Evolutionary conservation across 2,329 filamentous ascomycete species (phyloP).

Genomic region (Bipolaris gigantea): DNA sequence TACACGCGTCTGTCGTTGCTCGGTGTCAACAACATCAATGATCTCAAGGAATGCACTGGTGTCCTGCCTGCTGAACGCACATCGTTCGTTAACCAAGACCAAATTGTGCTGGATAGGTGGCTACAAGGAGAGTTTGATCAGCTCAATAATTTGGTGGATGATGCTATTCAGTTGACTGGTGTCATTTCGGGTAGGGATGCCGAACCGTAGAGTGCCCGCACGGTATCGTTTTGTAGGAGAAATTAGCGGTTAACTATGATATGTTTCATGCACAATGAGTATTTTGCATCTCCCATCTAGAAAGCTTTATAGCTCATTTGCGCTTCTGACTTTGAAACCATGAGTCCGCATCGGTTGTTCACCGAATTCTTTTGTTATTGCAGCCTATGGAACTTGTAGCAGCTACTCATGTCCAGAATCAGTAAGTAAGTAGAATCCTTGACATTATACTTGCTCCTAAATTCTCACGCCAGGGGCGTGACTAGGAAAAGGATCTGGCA

Average conservation of each 20-base stretch:
- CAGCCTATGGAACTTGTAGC: too few species aligned
- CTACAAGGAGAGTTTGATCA: constrained; percentile 38
- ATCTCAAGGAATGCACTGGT: constrained; percentile 58
- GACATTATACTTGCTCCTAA: too few species aligned
- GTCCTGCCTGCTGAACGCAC: constrained; percentile 47
- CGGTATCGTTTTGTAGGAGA: not conserved
- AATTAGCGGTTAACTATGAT: not conserved
- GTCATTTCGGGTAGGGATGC: constrained; percentile 15
- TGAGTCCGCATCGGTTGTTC: not conserved
- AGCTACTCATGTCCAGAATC: too few species aligned
- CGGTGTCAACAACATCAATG: constrained; percentile 60
- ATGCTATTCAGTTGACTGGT: constrained; percentile 39
- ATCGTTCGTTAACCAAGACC: constrained; percentile 32
- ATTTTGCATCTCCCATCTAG: not conserved
- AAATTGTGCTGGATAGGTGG: constrained; percentile 36
- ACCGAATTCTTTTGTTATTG: too few species aligned
- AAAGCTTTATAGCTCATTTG: not conserved
- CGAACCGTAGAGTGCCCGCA: not conserved
- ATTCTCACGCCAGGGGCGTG: not conserved
- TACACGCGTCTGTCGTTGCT: constrained; percentile 60
- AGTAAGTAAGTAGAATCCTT: too few species aligned
- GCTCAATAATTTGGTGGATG: constrained; percentile 39
- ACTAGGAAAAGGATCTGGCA: not conserved
- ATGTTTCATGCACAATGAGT: too few species aligned
- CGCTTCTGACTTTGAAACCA: not conserved